Evolutionary conservation across 23 red algal species (phyloP).

Genomic region (Gracilaria vermiculophylla): DNA sequence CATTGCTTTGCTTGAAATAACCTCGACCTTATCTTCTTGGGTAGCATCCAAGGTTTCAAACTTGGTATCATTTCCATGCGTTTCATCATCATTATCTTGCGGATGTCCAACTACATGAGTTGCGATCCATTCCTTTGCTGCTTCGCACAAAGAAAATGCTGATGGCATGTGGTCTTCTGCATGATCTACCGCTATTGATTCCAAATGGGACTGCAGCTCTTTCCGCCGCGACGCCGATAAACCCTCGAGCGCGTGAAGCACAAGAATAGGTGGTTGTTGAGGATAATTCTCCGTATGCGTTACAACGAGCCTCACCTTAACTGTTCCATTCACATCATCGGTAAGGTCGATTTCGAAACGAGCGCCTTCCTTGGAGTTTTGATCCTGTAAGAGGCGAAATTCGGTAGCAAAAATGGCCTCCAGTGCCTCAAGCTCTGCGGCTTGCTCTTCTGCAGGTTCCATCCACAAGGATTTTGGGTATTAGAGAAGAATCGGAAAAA

Average conservation of each 20-base stretch:
- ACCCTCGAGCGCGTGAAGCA: conserved; percentile 55
- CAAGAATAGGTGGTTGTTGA: conserved; percentile 31
- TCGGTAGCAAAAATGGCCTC: conserved; percentile 71
- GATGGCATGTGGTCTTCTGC: conserved; percentile 64
- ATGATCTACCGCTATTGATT: conserved; percentile 25
- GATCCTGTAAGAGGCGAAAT: conserved; percentile 10
- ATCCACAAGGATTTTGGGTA: neutral
- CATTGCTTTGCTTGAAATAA: conserved; percentile 56
- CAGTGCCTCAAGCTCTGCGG: conserved; percentile 70
- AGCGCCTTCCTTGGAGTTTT: neutral
- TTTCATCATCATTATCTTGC: conserved; percentile 41
- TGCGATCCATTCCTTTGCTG: conserved; percentile 67
- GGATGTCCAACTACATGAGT: conserved; percentile 51
- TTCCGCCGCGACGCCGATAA: conserved; percentile 46
- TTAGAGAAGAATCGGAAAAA: no score
- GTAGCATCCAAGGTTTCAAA: conserved; percentile 77
- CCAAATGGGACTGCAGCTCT: conserved; percentile 41
- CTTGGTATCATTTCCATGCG: conserved; percentile 6
- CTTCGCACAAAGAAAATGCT: conserved; percentile 51
- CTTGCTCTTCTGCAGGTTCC: conserved; percentile 73
- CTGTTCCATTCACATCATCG: conserved; percentile 32
- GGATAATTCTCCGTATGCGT: conserved; percentile 64
- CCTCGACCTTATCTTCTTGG: conserved; percentile 55
- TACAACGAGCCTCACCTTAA: conserved; percentile 31
- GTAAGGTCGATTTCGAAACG: conserved; percentile 65